Evolutionary conservation across 2,329 filamentous ascomycete species (phyloP), one percentile per base, ranked within the genome.

Genomic region (Stemphylium beticola): DNA sequence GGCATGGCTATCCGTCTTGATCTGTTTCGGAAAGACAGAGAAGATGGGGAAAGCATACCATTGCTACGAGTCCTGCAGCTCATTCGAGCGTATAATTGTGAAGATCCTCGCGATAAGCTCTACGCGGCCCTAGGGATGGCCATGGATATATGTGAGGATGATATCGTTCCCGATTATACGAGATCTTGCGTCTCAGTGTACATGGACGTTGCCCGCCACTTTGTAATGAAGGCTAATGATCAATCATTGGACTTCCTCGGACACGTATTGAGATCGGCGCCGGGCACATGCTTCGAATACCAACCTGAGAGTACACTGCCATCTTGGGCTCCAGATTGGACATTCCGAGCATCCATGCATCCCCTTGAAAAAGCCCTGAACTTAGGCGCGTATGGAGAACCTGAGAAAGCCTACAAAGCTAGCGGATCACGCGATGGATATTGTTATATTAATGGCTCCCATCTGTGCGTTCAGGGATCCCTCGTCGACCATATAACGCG

Each of bases 71-170:
- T 34, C 12, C 32, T 34, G 6, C 5, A 15, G 1, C 39, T 17
- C 17, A 40, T 49, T 12, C 52, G 52, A 12, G 31, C n/a, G 11
- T 55, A 45, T 37, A 9, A 39, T 12, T 50, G 52, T 43, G 33
- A 44, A 41, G 52, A 56, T 44, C 48, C 53, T 17, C 34, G 48
- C 24, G 53, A 56, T 15, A 51, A 52, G 29, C 40, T 56, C 7
- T 56, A 41, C 22, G 53, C 47, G 3, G 24, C 42, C 4, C 26
- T 56, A 12, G 53, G 53, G 12, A 51, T 56, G 53, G 41, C 53
- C 15, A 45, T 43, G 26, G 53, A 56, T 17, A 17, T 49, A 12
- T n/a, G 15, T 7, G 42, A 47, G 10, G 20, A 47, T 17, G 34
- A 53, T 6, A 42, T 56, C 14, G 24, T 34, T 5, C 32, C 32